Evolutionary conservation across 805 yeast species (phyloP).

Genomic region (Tanozyma kutaoensis): DNA sequence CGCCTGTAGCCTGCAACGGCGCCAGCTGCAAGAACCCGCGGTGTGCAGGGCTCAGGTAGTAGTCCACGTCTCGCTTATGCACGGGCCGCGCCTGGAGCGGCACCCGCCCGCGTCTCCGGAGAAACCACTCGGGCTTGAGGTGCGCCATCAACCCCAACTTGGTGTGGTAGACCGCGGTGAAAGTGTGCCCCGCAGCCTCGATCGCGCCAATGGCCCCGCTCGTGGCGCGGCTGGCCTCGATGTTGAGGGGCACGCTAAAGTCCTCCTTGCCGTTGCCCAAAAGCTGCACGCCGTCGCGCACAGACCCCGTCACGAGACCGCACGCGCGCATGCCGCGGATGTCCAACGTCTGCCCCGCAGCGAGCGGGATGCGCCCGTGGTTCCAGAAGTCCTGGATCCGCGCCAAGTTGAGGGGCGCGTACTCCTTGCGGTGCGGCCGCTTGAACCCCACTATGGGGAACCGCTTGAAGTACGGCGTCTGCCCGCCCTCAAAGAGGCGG

Average conservation of each 20-base stretch:
- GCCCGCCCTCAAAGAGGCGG: constrained; percentile 98
- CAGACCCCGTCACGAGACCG: constrained; percentile 59
- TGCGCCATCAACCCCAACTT: constrained; percentile 60
- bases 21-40: constrained; percentile 59
- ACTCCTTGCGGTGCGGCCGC: constrained; percentile 41
- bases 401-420: constrained; percentile 50
- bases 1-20: constrained; percentile 23
- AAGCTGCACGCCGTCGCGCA: constrained; percentile 72
- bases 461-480: constrained; percentile 76
- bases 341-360: constrained; percentile 50
- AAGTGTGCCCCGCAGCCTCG: constrained; percentile 61
- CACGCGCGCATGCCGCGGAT: constrained; percentile 66
- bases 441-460: constrained; percentile 85
- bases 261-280: constrained; percentile 45
- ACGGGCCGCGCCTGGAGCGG: constrained; percentile 84
- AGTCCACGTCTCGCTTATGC: constrained; percentile 65
- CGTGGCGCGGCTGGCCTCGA: constrained; percentile 80
- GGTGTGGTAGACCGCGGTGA: constrained; percentile 58
- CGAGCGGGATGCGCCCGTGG: constrained; percentile 46
- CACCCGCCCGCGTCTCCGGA: constrained; percentile 59
- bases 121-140: constrained; percentile 57
- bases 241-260: constrained; percentile 47
- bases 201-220: constrained; percentile 58
- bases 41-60: constrained; percentile 55
- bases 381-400: constrained; percentile 62